A percentile compares a stretch with the other conserved stretches of the same genome.
phyloP scores from a whole-genome alignment of 176 grass and related monocot species.

The Carex cristatella region DNA sequence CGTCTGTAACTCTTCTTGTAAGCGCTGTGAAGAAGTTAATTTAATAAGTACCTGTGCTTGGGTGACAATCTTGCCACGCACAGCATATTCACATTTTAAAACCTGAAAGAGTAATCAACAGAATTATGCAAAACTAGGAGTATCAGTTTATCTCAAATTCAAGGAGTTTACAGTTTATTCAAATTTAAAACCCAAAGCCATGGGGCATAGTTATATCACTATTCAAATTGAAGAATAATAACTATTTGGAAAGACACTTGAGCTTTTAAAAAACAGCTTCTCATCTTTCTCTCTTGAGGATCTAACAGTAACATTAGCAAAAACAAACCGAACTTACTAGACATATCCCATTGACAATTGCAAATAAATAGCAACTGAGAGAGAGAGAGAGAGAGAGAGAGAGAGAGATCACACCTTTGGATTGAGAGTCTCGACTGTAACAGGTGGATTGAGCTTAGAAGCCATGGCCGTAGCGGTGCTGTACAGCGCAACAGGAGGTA shows the following conservation, averaged over 20 bases:
- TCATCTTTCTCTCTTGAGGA: neutral
- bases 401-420: conserved; percentile 56
- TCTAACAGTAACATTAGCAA: neutral
- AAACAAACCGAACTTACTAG: neutral
- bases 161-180: neutral
- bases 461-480: conserved; percentile 34
- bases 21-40: conserved; percentile 40
- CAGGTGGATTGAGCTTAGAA: conserved; percentile 20
- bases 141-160: neutral
- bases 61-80: conserved; percentile 81
- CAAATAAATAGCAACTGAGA: neutral
- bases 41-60: conserved; percentile 66
- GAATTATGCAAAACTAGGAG: neutral
- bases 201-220: neutral
- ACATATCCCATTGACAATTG: neutral
- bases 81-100: conserved; percentile 84
- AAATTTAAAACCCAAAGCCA: neutral
- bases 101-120: conserved; percentile 43
- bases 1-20: conserved; percentile 67
- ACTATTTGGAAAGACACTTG: neutral
- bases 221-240: neutral
- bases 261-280: neutral
- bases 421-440: conserved; percentile 56
- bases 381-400: too few species aligned
- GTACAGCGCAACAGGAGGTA: neutral